Evolutionary conservation across 2,329 filamentous ascomycete genomes (phyloP).

Genomic region (Penicillium sp.): DNA sequence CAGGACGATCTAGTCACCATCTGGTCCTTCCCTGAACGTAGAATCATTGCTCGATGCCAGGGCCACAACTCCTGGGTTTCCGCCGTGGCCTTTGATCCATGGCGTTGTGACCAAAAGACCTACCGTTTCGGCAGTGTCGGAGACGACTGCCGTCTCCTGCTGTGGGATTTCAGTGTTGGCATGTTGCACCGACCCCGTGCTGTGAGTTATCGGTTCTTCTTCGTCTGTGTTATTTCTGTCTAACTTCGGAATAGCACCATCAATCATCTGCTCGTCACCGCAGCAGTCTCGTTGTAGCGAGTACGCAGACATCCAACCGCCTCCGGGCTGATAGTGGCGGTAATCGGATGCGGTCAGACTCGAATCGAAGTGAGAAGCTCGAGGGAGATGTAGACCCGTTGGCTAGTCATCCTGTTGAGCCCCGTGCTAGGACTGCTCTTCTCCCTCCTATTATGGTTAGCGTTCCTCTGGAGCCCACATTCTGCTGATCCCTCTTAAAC

Average conservation of each 20-base stretch:
- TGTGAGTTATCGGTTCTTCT: constrained; percentile 55
- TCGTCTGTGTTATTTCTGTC: constrained; percentile 5
- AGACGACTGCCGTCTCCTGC: constrained; percentile 83
- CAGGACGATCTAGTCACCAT: constrained; percentile 97
- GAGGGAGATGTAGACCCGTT: constrained; percentile 58
- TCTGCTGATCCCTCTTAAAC: neutral
- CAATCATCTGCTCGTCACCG: constrained; percentile 45
- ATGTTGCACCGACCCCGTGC: constrained; percentile 92
- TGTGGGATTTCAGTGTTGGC: constrained; percentile 97
- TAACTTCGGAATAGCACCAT: constrained; percentile 34
- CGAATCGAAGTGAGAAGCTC: constrained; percentile 59
- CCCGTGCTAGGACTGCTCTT: constrained; percentile 80
- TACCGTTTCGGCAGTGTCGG: constrained; percentile 96
- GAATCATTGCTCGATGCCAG: constrained; percentile 87
- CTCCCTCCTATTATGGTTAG: constrained; percentile 86
- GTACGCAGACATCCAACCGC: constrained; percentile 51
- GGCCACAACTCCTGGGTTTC: constrained; percentile 97
- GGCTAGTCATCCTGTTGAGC: constrained; percentile 78
- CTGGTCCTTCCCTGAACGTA: constrained; percentile 83
- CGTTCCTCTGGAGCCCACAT: neutral
- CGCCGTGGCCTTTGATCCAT: constrained; percentile 90
- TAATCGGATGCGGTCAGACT: constrained; percentile 71
- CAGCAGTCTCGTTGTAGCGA: constrained; percentile 39
- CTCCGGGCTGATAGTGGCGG: constrained; percentile 64
- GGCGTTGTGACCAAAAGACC: constrained; percentile 92